Evolutionary conservation across 768 basidiomycete genomes (phyloP).

Genomic region (Russula compacta): DNA sequence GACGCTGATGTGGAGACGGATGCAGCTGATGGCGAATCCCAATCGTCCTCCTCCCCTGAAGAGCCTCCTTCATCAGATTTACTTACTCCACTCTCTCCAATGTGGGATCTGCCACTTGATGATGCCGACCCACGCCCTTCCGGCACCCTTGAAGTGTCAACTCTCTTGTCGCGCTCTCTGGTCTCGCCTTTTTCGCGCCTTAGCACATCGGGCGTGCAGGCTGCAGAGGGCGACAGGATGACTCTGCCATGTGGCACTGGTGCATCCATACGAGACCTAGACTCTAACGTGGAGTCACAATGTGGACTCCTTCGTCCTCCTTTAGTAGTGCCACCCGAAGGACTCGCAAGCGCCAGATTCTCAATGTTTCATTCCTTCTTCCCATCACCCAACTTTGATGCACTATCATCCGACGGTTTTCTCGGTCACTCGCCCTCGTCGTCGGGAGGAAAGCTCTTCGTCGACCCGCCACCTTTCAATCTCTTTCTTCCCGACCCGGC

Average conservation of each 20-base stretch:
- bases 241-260: neutral
- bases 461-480: neutral
- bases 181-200: slow-evolving; percentile 3
- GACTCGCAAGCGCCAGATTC: neutral
- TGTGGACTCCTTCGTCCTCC: slow-evolving; percentile 2
- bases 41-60: slow-evolving; percentile 9
- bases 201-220: neutral
- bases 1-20: slow-evolving; percentile 2
- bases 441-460: neutral
- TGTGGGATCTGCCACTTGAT: slow-evolving; percentile 7
- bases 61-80: neutral
- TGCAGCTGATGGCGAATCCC: neutral
- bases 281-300: neutral
- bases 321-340: neutral
- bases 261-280: slow-evolving; percentile 1
- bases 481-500: neutral
- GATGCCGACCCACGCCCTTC: slow-evolving; percentile 1
- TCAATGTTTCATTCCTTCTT: slow-evolving; percentile 5
- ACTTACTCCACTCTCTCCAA: slow-evolving; percentile 14
- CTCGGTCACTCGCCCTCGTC: neutral
- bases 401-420: neutral
- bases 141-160: slow-evolving; percentile 12
- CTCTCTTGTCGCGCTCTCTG: slow-evolving; percentile 8
- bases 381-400: slow-evolving; percentile 1
- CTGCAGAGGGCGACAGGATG: slow-evolving; percentile 10